Percentiles rank a stretch among this genome's conserved stretches.
phyloP scores from a whole-genome alignment of 2,329 filamentous ascomycete species.

The Alternaria atra region DNA sequence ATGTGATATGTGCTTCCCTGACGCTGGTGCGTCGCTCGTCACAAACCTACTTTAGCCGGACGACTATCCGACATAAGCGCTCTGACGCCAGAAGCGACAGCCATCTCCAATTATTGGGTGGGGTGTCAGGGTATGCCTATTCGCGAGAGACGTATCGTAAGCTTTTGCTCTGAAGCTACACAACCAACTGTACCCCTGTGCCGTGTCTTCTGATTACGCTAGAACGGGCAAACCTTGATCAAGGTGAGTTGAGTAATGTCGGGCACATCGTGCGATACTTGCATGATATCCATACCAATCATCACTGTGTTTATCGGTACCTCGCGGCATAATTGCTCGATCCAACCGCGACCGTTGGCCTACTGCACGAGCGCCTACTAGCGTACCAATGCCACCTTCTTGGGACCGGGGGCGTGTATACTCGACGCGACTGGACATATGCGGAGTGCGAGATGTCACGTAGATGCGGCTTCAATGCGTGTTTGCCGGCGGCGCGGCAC shows the following conservation, averaged over 20 bases:
- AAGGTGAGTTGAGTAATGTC: neutral
- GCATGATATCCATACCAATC: slow-evolving; percentile 9
- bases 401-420: neutral
- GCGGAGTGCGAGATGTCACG: neutral
- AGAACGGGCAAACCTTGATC: neutral
- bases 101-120: neutral
- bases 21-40: neutral
- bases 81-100: neutral
- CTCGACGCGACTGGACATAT: neutral
- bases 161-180: neutral
- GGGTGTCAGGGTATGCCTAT: neutral
- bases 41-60: neutral
- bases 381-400: slow-evolving; percentile 21
- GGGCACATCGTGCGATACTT: slow-evolving; percentile 14
- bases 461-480: neutral
- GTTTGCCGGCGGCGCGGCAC: slow-evolving; percentile 1
- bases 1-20: slow-evolving; percentile 7
- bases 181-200: neutral
- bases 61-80: slow-evolving; percentile 3
- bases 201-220: slow-evolving; percentile 4
- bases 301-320: neutral
- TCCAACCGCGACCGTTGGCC: slow-evolving; percentile 26
- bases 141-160: neutral
- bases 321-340: slow-evolving; percentile 8
- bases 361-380: slow-evolving; percentile 26